Evolutionary conservation across 1,139 yeast genomes (phyloP), one percentile per base, ranked within the genome.

Genomic region (Pichia sp.): DNA sequence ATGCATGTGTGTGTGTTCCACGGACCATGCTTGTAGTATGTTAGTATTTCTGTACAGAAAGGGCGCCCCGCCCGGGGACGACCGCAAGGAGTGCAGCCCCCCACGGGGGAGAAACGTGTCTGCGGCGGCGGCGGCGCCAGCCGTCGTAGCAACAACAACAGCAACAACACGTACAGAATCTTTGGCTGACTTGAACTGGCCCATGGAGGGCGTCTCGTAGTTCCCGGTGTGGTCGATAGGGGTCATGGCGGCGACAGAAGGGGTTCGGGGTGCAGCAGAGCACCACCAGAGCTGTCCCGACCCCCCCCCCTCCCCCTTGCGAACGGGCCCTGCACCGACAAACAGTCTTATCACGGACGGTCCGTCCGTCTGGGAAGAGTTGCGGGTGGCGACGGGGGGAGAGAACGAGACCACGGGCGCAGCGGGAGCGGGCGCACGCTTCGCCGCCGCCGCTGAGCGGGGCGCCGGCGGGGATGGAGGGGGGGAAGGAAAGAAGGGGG

Each of bases 151-250:
- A 36, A 36, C 40, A 36, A 36, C 40, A 14, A 9, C 40, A 14
- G 16, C 16, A 12, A 38, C 41, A 34, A n/a, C 41, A 50, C 55
- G 12, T 46, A 40, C 47, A 9, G 53, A 34, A 20, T 51, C 43
- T 27, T 51, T 41, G 10, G 52, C 53, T 6, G 46, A 27, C 38
- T 46, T 47, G 53, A 46, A 51, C 30, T 46, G 50, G 31, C 24
- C 50, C 20, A 44, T 12, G 40, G 49, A 50, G 10, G 52, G 49
- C 16, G 41, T n/a, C 36, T 43, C 43, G 52, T 50, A 33, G 52
- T 50, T 43, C 30, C 49, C 49, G 7, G 42, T 50, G 49, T 43
- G 44, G 43, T 43, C 49, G 45, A 45, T 43, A 9, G 43, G 41
- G 41, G 41, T 38, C 41, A 38, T 38, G 41, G 41, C 41, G 44